Conservation (phyloP, 495 filamentous ascomycete genomes). For the Cairneyella variabilis region DNA sequence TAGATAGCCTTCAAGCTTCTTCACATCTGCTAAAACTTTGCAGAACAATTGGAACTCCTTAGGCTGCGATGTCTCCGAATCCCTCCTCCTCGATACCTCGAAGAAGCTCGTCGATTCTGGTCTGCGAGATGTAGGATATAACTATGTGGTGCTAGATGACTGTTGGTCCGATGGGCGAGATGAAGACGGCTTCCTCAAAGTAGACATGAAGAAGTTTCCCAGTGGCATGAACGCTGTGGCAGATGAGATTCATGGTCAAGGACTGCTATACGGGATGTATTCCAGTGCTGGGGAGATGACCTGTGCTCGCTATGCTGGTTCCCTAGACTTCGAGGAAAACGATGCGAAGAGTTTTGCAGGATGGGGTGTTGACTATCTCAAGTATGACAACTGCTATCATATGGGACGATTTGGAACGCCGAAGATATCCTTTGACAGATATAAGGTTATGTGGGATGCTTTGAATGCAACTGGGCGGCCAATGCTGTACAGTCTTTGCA, state of each 20-base stretch:
- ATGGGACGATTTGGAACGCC: constrained; percentile 42
- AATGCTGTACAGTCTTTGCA: constrained; percentile 26
- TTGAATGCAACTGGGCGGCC: constrained; percentile 19
- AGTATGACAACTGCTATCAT: constrained; percentile 51
- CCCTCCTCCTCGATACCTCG: constrained; percentile 42
- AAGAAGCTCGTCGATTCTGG: constrained; percentile 43
- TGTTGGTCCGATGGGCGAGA: constrained; percentile 46
- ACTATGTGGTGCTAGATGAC: constrained; percentile 55
- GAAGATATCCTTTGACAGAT: constrained; percentile 37
- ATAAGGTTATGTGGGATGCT: constrained; percentile 29
- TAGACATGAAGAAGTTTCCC: constrained; percentile 25
- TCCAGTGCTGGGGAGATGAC: constrained; percentile 30
- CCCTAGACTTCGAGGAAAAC: constrained; percentile 37
- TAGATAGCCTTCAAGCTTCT: not conserved
- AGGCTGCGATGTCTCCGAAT: constrained; percentile 45
- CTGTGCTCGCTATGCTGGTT: constrained; percentile 33
- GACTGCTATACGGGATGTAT: constrained; percentile 34
- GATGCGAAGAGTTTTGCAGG: constrained; percentile 40
- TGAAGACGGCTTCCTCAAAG: constrained; percentile 18
- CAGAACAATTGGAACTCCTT: constrained; percentile 21
- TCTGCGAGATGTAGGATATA: constrained; percentile 49
- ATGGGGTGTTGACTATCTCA: constrained; percentile 44
- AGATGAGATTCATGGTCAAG: constrained; percentile 27
- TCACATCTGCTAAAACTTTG: not conserved
- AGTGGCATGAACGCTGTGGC: constrained; percentile 28